A percentile compares a stretch with the other conserved stretches of the same genome.
These are phyloP conservation scores for Globisporangium irregulare DNA, from an alignment of 352 stramenopile species.

Conservation along the genomic window DNA sequence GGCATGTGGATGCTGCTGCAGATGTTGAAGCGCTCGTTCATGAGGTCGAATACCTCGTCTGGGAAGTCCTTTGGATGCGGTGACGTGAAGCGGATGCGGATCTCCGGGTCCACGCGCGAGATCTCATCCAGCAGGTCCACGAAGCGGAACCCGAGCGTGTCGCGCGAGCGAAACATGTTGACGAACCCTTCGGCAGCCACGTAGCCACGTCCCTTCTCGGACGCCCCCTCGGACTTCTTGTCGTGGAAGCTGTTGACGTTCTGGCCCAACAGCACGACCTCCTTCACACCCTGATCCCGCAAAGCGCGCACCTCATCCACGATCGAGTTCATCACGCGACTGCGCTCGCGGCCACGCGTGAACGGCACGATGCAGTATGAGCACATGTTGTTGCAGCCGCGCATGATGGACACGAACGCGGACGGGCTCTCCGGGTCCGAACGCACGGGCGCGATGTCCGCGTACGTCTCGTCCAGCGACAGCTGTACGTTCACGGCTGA, in stretches of 20 bases:
- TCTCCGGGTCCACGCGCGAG: slow-evolving; percentile 91
- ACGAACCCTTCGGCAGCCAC: slow-evolving; percentile 91
- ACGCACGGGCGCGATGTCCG: slow-evolving; percentile 95
- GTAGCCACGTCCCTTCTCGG: slow-evolving; percentile 68
- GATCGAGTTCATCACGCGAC: slow-evolving; percentile 90
- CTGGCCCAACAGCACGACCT: slow-evolving; percentile 98
- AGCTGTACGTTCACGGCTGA: slow-evolving; percentile 94
- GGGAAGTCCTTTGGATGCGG: slow-evolving; percentile 99
- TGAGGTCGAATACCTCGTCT: slow-evolving; percentile 87
- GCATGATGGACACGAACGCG: slow-evolving; percentile 98
- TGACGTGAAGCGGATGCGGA: slow-evolving; percentile 98
- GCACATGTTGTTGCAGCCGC: slow-evolving; percentile 99
- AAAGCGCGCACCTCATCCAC: slow-evolving; percentile 92
- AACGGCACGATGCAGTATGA: slow-evolving; percentile 99
- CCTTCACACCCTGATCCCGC: slow-evolving; percentile 92
- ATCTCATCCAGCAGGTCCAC: slow-evolving; percentile 96
- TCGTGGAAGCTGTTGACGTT: slow-evolving; percentile 99
- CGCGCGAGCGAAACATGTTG: slow-evolving; percentile 92
- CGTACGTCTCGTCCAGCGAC: slow-evolving; percentile 98
- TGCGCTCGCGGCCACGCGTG: slow-evolving; percentile 95
- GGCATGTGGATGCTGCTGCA: slow-evolving; percentile 98
- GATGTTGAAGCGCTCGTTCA: slow-evolving; percentile 93
- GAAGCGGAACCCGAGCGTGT: slow-evolving; percentile 94
- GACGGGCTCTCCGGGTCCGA: slow-evolving; percentile 78
- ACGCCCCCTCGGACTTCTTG: slow-evolving; percentile 69